A percentile compares a stretch with the other conserved stretches of the same genome.
These are phyloP conservation scores for Hypholoma fasciculare DNA, from an alignment of 768 basidiomycete genomes.

Conservation along the genomic window DNA sequence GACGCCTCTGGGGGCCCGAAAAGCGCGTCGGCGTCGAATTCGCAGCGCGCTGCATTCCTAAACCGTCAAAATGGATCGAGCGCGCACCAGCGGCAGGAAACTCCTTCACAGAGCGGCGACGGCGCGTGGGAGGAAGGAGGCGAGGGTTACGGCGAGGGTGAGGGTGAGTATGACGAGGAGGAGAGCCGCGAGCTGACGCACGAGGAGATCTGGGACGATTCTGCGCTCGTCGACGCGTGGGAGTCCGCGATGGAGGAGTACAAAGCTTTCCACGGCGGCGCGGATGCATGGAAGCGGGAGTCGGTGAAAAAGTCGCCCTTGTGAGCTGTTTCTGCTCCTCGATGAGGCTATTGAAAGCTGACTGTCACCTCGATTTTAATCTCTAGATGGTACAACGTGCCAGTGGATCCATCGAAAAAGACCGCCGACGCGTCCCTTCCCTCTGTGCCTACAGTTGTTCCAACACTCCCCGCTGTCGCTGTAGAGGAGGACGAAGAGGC, in stretches of 20 bases:
- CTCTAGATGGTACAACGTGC: conserved; percentile 78
- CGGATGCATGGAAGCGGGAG: conserved; percentile 72
- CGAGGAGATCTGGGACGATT: conserved; percentile 86
- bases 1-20: conserved; percentile 31
- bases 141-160: conserved; percentile 19
- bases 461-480: not conserved
- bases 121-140: conserved; percentile 17
- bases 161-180: conserved; percentile 39
- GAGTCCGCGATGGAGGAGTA: conserved; percentile 84
- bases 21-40: conserved; percentile 3
- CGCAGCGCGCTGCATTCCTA: conserved; percentile 4
- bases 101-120: conserved; percentile 7
- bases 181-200: conserved; percentile 67
- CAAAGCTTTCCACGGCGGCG: conserved; percentile 66
- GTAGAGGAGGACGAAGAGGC: conserved; percentile 26
- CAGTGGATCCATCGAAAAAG: conserved; percentile 34
- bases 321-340: conserved; percentile 39
- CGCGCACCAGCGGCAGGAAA: not conserved
- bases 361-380: conserved; percentile 21
- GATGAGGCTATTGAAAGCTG: not conserved
- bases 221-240: conserved; percentile 82
- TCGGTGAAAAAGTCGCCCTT: conserved; percentile 70
- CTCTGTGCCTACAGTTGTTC: not conserved
- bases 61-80: conserved; percentile 8
- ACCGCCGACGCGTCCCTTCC: conserved; percentile 7